phyloP scores from a whole-genome alignment of 768 basidiomycete species.

The Infundibulicybe gibba region DNA sequence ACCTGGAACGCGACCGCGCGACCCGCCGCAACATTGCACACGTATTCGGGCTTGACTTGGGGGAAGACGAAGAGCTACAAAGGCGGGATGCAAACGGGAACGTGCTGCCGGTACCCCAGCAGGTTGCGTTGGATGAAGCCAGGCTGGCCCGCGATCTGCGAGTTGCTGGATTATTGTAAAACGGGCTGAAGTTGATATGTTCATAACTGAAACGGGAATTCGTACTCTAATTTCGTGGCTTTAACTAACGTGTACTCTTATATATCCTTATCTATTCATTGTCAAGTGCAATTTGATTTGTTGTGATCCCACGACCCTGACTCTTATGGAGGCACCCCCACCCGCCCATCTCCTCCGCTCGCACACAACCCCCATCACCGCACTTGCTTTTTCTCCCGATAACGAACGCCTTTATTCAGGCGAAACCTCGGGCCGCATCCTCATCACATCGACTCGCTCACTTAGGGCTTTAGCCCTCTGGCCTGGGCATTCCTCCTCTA shows the following conservation, averaged over 20 bases:
- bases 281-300: not conserved
- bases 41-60: constrained; percentile 46
- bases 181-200: too few species aligned
- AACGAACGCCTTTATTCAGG: constrained; percentile 86
- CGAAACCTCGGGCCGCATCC: constrained; percentile 75
- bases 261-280: too few species aligned
- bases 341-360: constrained; percentile 76
- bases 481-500: constrained; percentile 73
- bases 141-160: constrained; percentile 46
- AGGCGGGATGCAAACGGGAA: constrained; percentile 20
- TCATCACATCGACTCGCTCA: constrained; percentile 70
- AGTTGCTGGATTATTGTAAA: constrained; percentile 52
- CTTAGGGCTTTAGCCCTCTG: constrained; percentile 74
- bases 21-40: constrained; percentile 48
- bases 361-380: constrained; percentile 61
- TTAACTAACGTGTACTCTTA: too few species aligned
- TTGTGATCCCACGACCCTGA: constrained; percentile 15
- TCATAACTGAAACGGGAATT: too few species aligned
- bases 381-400: constrained; percentile 61
- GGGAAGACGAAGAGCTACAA: constrained; percentile 20
- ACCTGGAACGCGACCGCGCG: constrained; percentile 46
- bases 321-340: constrained; percentile 31
- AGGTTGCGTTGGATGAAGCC: constrained; percentile 32
- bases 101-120: constrained; percentile 21
- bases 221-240: too few species aligned